Evolutionary conservation across 2,329 filamentous ascomycete species (phyloP).

Genomic region (Penicillium capsulatum): DNA sequence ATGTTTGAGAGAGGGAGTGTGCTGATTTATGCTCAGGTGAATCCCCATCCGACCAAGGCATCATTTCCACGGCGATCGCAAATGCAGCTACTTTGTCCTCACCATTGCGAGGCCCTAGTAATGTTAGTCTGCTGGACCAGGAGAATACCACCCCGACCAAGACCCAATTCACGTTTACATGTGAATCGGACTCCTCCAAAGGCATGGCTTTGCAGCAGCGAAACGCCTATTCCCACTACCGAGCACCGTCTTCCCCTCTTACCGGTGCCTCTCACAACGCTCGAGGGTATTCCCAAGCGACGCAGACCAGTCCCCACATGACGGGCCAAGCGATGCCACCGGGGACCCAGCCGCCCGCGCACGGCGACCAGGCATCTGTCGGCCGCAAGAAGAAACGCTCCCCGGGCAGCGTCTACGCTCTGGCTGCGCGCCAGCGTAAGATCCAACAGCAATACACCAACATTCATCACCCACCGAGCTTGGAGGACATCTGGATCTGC

Average conservation of each 20-base stretch:
- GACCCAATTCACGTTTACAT: constrained; percentile 94
- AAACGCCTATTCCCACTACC: constrained; percentile 34
- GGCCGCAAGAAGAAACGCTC: constrained; percentile 63
- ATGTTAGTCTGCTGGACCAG: constrained; percentile 71
- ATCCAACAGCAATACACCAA: constrained; percentile 74
- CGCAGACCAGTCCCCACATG: constrained; percentile 54
- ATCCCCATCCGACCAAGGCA: constrained; percentile 59
- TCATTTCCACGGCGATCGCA: constrained; percentile 88
- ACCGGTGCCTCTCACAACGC: constrained; percentile 30
- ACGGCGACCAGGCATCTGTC: constrained; percentile 46
- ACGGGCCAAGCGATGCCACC: constrained; percentile 33
- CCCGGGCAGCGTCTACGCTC: constrained; percentile 65
- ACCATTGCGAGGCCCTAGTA: constrained; percentile 65
- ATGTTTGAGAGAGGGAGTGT: not conserved
- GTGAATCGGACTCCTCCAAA: constrained; percentile 80
- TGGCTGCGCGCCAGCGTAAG: constrained; percentile 72
- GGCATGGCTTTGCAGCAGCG: constrained; percentile 74
- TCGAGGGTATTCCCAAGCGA: constrained; percentile 49
- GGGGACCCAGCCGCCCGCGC: constrained; percentile 29
- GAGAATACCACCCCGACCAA: constrained; percentile 65
- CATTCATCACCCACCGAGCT: constrained; percentile 64
- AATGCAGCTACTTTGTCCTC: constrained; percentile 70
- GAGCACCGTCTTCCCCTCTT: constrained; percentile 25
- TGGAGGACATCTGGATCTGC: constrained; percentile 86
- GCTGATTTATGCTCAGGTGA: constrained; percentile 29